phyloP scores from a whole-genome alignment of 176 grass and related monocot genomes.

The Oryza meridionalis region DNA sequence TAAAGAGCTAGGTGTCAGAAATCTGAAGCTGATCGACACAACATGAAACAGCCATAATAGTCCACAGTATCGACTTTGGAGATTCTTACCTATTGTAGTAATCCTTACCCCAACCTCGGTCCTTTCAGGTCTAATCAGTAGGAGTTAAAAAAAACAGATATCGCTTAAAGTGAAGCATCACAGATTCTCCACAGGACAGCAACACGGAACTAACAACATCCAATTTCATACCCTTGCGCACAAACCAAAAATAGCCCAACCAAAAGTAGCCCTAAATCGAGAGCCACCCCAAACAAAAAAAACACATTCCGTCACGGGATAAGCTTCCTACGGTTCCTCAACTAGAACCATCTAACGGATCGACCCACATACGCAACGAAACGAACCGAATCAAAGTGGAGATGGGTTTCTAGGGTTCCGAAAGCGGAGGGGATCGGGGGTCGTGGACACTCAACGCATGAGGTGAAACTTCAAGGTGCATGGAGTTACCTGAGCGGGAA shows the following conservation, averaged over 20 bases:
- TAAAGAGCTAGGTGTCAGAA: neutral
- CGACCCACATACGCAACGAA: neutral
- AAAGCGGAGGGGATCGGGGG: neutral
- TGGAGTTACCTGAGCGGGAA: conserved; percentile 19
- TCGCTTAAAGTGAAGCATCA: neutral
- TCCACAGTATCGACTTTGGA: neutral
- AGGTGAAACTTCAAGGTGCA: neutral
- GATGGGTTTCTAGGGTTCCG: conserved; percentile 32
- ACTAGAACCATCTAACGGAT: neutral
- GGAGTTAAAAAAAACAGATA: neutral
- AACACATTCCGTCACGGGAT: neutral
- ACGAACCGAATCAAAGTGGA: neutral
- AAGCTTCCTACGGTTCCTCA: neutral
- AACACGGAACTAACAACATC: neutral
- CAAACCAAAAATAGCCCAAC: neutral
- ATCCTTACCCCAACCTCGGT: neutral
- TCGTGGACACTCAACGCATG: neutral
- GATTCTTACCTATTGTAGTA: neutral
- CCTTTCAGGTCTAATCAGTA: neutral
- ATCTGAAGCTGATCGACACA: neutral
- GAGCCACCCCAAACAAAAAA: neutral
- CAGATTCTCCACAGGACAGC: neutral
- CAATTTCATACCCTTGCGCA: neutral
- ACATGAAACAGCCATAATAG: neutral
- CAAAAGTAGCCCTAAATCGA: neutral